Conservation (phyloP, 2,329 filamentous ascomycete species). For the Hypoxylon sp. region DNA sequence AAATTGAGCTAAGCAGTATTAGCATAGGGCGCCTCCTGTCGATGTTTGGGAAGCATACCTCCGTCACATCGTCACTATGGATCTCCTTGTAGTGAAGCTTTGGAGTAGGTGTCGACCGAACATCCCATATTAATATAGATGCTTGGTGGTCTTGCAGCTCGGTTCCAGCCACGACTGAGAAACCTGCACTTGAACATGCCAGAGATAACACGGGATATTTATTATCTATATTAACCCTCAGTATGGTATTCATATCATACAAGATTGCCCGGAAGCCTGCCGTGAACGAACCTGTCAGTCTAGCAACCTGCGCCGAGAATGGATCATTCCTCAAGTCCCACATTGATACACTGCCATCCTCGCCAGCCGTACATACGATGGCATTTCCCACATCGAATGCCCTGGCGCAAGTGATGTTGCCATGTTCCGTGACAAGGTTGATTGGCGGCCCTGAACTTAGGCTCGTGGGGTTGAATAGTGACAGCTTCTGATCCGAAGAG, state of each 20-base stretch:
- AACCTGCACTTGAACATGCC: slow-evolving; percentile 69
- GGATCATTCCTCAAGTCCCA: slow-evolving; percentile 73
- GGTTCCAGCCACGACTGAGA: slow-evolving; percentile 79
- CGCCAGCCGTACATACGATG: slow-evolving; percentile 77
- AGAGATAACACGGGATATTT: slow-evolving; percentile 73
- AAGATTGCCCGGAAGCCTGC: slow-evolving; percentile 47
- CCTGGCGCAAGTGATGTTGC: slow-evolving; percentile 75
- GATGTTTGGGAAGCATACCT: slow-evolving; percentile 56
- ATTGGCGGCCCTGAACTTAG: slow-evolving; percentile 63
- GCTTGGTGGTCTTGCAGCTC: slow-evolving; percentile 77
- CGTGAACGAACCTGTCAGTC: slow-evolving; percentile 62
- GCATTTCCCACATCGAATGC: slow-evolving; percentile 67
- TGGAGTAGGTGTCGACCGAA: slow-evolving; percentile 64
- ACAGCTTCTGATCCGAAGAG: slow-evolving; percentile 79
- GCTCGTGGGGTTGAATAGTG: slow-evolving; percentile 72
- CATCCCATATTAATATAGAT: slow-evolving; percentile 75
- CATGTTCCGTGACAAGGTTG: slow-evolving; percentile 64
- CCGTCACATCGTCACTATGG: slow-evolving; percentile 78
- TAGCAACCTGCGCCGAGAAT: slow-evolving; percentile 59
- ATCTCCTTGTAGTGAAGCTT: slow-evolving; percentile 73
- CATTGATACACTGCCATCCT: slow-evolving; percentile 76
- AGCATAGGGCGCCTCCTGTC: slow-evolving; percentile 12
- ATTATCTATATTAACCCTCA: slow-evolving; percentile 57
- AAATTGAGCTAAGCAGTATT: slow-evolving; percentile 67
- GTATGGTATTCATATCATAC: slow-evolving; percentile 32